Evolutionary conservation across 1,284 basidiomycete species (phyloP), one percentile per base, ranked within the genome.

Genomic region (Spongispora temasekensis): DNA sequence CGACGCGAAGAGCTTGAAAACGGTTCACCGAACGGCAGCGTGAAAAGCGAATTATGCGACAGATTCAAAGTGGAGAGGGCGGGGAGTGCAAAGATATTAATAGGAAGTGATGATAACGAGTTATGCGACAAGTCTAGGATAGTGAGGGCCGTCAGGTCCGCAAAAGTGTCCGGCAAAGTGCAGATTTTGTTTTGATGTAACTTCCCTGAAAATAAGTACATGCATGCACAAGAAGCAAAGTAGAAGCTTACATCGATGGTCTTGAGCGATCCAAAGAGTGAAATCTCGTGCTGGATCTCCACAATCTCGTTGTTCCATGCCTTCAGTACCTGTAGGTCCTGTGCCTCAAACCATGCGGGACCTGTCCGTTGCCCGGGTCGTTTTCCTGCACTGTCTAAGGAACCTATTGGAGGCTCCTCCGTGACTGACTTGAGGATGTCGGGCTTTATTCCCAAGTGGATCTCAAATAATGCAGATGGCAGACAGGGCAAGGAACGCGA

Each of bases 231-330:
- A 30, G 34, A 32, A 55, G 37, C 21, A 62, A 52, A 55, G 19
- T 10, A 32, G 51, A 77, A 84, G 60, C 84, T 61, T 75, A 91
- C 90, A 74, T 93, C 91, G 34, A 93, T 67, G 4, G 79, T 81
- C 74, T 91, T 92, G 55, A 93, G 76, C 3, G 89, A 90, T 4
- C 91, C 91, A 69, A 93, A 93, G 61, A 93, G 79, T 0, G 88
- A 88, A 31, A 93, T 86, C 69, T 93, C 91, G 27, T 86, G 86
- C 66, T 92, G 91, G 32, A 93, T 80, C 69, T 90, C 88, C 15
- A 82, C 65, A 34, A 93, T 92, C 31, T 88, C 86, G 67, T 93
- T 93, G 65, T 85, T 89, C 82, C 87, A 87, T 21, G 86, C 87
- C 67, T 91, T 92, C 50, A 93, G 73, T 1, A 89, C 77, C 48